These are phyloP conservation scores for Lactarius evosmus DNA, from an alignment of 768 basidiomycete species.

Conservation along the genomic window DNA sequence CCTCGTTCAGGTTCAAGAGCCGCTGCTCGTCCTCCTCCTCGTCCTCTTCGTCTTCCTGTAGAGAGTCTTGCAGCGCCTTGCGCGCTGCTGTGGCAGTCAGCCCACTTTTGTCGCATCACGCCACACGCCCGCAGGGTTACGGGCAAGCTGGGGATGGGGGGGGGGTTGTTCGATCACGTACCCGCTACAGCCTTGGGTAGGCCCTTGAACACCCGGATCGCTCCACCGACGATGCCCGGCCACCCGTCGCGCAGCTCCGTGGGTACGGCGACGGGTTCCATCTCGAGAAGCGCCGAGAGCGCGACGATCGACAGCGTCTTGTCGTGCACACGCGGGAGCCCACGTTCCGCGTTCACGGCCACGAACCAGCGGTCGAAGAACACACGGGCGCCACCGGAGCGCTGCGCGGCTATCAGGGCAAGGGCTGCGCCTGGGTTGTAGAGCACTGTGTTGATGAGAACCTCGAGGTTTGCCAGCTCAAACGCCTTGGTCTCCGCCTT, in stretches of 20 bases:
- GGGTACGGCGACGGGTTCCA: constrained; percentile 56
- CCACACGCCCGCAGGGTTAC: background rate
- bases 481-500: constrained; percentile 60
- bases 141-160: background rate
- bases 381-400: constrained; percentile 56
- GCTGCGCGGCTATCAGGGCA: constrained; percentile 63
- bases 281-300: constrained; percentile 72
- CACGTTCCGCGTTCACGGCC: constrained; percentile 55
- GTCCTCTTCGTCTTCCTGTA: constrained; percentile 27
- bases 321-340: constrained; percentile 83
- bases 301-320: constrained; percentile 81
- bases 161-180: constrained; percentile 33
- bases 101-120: background rate
- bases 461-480: constrained; percentile 75
- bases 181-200: constrained; percentile 75
- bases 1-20: constrained; percentile 61
- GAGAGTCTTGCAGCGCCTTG: constrained; percentile 55
- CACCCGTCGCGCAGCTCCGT: constrained; percentile 63
- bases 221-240: constrained; percentile 68
- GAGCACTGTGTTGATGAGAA: constrained; percentile 76
- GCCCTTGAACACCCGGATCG: constrained; percentile 70
- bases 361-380: constrained; percentile 88
- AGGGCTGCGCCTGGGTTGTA: constrained; percentile 81
- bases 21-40: constrained; percentile 42
- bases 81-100: constrained; percentile 41